Base-by-base conservation (phyloP, 179 eudicot genomes). In the Silene vulgaris region DNA sequence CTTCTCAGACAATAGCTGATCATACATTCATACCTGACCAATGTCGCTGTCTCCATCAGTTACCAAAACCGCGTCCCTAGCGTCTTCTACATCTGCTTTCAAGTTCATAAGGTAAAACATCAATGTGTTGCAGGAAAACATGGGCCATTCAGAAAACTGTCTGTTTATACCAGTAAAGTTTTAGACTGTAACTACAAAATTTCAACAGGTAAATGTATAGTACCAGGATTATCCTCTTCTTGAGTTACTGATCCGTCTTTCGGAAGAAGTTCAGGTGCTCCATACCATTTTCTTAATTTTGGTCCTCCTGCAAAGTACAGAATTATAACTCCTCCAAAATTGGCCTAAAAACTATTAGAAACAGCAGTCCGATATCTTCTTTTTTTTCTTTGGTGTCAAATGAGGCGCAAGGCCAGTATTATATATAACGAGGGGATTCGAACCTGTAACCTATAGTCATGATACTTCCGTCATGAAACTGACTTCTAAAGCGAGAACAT, bases 261-360 rank as follows among this genome's bases (percentile, higher is more conserved):
- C 17, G 87, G 86, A 73, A 87, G 87, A 23, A 86, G 88, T 65
- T 95, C 97, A 69, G 99, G 91, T 84, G 99, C 99, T 73, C 97
- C 99, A 73, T 95, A 95, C 99, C 99, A 95, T 80, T 88, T 95
- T 77, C 99, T 90, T 69, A 95, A 81, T 81, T 95, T 95, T 40
- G 99, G 99, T 26, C 99, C 99, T 40, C 97, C 99, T 95, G 74
- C 69, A 85, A 37, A 54, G 12, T 56, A 30, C 35, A 30, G 35
- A 30, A 30, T 30, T 30, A 30, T 30, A 30, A 30, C 1, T 30
- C 3, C 32, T 30, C 3, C 3, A 30, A 30, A 30, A 30, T 30
- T 30, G 32, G 32, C 32, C 32, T 30, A 30, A 30, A 30, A n/a
- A n/a, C n/a, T n/a, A n/a, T n/a, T n/a, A 28, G 30, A 28, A 28